These are phyloP conservation scores for Pulveroboletus sp. DNA, from an alignment of 768 basidiomycete genomes.

Conservation along the genomic window DNA sequence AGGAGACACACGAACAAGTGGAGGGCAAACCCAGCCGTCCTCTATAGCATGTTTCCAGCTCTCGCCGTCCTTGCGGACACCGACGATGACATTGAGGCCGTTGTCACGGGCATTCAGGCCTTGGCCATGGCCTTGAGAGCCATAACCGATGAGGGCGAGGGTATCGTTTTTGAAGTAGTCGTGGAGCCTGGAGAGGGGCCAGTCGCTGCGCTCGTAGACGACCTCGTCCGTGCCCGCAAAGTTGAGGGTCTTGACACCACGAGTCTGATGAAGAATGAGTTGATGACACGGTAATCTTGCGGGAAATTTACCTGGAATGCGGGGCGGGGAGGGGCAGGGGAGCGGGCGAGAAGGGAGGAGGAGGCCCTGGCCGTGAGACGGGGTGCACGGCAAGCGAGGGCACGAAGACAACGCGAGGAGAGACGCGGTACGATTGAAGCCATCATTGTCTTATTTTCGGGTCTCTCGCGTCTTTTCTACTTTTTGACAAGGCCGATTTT, in stretches of 20 bases:
- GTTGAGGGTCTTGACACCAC: slow-evolving; percentile 93
- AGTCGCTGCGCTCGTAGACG: slow-evolving; percentile 95
- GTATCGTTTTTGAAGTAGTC: slow-evolving; percentile 99
- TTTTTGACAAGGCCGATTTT: slow-evolving; percentile 9
- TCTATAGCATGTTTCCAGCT: slow-evolving; percentile 94
- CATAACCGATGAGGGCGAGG: slow-evolving; percentile 97
- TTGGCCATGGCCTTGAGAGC: slow-evolving; percentile 98
- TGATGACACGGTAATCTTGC: no score
- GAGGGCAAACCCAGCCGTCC: slow-evolving; percentile 84
- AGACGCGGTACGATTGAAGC: slow-evolving; percentile 53
- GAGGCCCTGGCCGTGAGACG: slow-evolving; percentile 48
- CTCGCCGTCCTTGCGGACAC: slow-evolving; percentile 95
- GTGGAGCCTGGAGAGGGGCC: slow-evolving; percentile 96
- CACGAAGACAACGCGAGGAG: slow-evolving; percentile 61
- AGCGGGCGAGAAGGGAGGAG: slow-evolving; percentile 64
- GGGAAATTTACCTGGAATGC: slow-evolving; percentile 29
- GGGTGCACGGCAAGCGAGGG: slow-evolving; percentile 62
- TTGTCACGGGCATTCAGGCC: slow-evolving; percentile 99
- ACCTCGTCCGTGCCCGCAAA: slow-evolving; percentile 92
- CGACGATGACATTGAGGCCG: slow-evolving; percentile 96
- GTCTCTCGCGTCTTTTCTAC: slow-evolving; percentile 8
- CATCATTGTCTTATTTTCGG: slow-evolving; percentile 40
- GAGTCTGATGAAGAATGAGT: no score
- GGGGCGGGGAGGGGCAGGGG: slow-evolving; percentile 28
- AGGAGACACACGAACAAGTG: background rate